phyloP scores from a whole-genome alignment of 257 asterid species.

The Rauvolfia tetraphylla region DNA sequence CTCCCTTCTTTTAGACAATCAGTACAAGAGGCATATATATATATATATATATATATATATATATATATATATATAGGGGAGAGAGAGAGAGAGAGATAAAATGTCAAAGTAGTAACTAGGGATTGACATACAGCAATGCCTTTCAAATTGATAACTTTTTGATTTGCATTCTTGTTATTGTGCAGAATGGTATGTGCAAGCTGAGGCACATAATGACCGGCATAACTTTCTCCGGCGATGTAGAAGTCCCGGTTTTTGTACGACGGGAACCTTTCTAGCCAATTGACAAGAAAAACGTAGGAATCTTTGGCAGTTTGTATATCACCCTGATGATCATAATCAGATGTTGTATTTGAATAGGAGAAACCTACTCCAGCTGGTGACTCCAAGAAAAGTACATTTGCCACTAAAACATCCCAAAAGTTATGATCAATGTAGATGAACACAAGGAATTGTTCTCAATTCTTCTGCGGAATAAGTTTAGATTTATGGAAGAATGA shows the following conservation, averaged over 20 bases:
- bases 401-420: constrained; percentile 46
- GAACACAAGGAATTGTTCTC: too few relatives aligned
- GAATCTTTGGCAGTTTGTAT: constrained; percentile 45
- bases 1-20: background rate
- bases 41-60: too few relatives aligned
- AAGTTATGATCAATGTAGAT: too few relatives aligned
- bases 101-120: too few relatives aligned
- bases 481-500: too few relatives aligned
- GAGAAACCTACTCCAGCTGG: constrained; percentile 87
- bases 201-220: constrained; percentile 71
- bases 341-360: constrained; percentile 56
- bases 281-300: constrained; percentile 46
- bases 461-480: too few relatives aligned
- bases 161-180: constrained; percentile 33
- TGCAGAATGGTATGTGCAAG: constrained; percentile 52
- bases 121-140: constrained; percentile 47
- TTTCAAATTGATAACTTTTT: constrained; percentile 54
- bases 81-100: too few relatives aligned
- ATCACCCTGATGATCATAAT: constrained; percentile 40
- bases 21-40: constrained; percentile 8
- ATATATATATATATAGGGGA: too few relatives aligned
- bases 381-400: constrained; percentile 67
- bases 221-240: constrained; percentile 72
- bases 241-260: constrained; percentile 49
- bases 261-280: constrained; percentile 66